Evolutionary conservation across 2,329 filamentous ascomycete species (phyloP), one percentile per base, ranked within the genome.

Genomic region (Claviceps monticola): DNA sequence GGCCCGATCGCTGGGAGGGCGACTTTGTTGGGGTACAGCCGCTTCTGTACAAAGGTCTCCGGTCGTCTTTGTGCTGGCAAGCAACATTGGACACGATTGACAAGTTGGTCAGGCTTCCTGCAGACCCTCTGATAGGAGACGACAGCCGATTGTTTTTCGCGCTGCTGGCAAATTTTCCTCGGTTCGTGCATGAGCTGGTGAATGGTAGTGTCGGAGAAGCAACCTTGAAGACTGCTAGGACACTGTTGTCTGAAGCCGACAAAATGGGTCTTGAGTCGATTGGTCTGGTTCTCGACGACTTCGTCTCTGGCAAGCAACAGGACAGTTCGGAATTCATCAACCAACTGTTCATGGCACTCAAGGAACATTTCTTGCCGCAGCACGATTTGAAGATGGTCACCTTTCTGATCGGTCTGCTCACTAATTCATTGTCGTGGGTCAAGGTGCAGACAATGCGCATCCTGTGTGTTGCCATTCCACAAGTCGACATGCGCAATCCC

Each of bases 371-470:
- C 66, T 85, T 95, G 55, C 89, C 90, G 1, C 76, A 80, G 29
- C 78, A 87, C 53, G 91, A 97, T 59, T 88, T 94, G 58, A 79
- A 83, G 54, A 87, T 88, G 72, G 70, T 98, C 11, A 88, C 89
- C 1, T 96, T 95, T 69, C 71, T 97, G 44, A 87, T 97, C 68
- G 89, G 93, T 2, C 76, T 96, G 47, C 74, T 98, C 50, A 95
- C 90, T 14, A 98, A 98, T 62, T 84, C 83, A 37, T 78, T 84
- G 1, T 78, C 86, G 2, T 96, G 89, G 87, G 86, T 97, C 66
- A 94, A 95, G 64, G 74, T 90, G 44, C 91, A 93, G 70, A 89
- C 87, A 0, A 95, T 98, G 86, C 84, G 88, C 54, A 82, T 97
- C 13, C 78, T 98, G 0, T 86, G 86, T 61, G 78, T 86, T 19